A percentile compares a stretch with the other conserved stretches of the same genome.
Evolutionary conservation across 208 protist species (phyloP).

Genomic region (Trypanosoma lewisi): DNA sequence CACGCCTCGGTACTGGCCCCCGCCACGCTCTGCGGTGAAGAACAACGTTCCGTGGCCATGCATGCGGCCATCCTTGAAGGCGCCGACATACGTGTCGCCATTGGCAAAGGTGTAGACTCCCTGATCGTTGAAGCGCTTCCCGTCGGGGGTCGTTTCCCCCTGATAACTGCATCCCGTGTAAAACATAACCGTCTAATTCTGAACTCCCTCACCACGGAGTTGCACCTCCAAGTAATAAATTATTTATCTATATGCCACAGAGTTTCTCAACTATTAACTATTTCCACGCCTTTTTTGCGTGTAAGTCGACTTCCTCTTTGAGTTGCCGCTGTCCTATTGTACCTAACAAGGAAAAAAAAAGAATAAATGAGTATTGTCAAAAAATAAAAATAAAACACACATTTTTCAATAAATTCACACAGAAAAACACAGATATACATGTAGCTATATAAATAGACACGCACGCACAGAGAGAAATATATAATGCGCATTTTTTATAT

Average conservation of each 20-base stretch:
- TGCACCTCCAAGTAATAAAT: too few relatives aligned
- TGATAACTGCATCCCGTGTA: slow-evolving; percentile 55
- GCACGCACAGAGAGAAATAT: background rate
- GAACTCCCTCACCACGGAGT: too few relatives aligned
- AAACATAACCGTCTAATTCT: slow-evolving; percentile 25
- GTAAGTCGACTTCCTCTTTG: background rate
- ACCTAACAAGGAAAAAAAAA: too few relatives aligned
- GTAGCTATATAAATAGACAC: slow-evolving; percentile 1
- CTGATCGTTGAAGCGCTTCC: slow-evolving; percentile 63
- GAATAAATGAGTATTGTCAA: background rate
- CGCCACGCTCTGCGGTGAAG: slow-evolving; percentile 36
- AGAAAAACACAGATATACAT: too few relatives aligned
- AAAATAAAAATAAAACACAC: background rate
- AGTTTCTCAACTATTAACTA: too few relatives aligned
- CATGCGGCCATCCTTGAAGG: slow-evolving; percentile 76
- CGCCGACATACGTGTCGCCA: slow-evolving; percentile 79
- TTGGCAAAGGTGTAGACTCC: slow-evolving; percentile 83
- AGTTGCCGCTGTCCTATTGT: background rate
- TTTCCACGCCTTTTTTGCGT: background rate
- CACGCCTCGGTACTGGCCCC: slow-evolving; percentile 80
- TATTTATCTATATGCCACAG: too few relatives aligned
- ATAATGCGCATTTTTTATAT: too few relatives aligned
- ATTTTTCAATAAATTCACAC: background rate
- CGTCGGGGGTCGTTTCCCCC: slow-evolving; percentile 59
- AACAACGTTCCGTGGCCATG: slow-evolving; percentile 84